Percentiles rank a stretch among this genome's conserved stretches.
These are phyloP conservation scores for Termitomyces sp. DNA, from an alignment of 768 basidiomycete genomes.

Conservation along the genomic window DNA sequence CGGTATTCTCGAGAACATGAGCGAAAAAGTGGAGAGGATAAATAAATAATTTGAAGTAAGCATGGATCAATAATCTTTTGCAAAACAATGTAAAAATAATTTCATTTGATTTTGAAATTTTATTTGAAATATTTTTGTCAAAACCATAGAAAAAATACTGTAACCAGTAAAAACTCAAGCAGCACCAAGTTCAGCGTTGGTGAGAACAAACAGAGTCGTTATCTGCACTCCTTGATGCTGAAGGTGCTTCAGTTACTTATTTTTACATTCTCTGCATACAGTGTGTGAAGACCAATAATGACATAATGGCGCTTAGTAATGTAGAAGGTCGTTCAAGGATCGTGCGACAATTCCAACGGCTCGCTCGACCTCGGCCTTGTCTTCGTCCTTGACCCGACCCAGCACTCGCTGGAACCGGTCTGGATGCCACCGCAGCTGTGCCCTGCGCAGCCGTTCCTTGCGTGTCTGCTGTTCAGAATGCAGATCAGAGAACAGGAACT, in stretches of 20 bases:
- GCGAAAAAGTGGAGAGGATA: neutral
- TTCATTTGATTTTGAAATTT: no score
- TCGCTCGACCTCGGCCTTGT: conserved; percentile 50
- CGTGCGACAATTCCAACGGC: conserved; percentile 63
- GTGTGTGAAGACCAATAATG: neutral
- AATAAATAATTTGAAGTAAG: conserved; percentile 9
- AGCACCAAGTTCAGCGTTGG: no score
- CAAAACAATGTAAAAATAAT: no score
- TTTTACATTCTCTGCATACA: no score
- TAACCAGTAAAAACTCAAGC: no score
- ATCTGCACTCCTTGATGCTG: no score
- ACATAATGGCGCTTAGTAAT: neutral
- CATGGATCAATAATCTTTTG: no score
- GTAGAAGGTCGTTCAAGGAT: conserved; percentile 54
- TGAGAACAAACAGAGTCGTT: no score
- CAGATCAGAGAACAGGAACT: conserved; percentile 59
- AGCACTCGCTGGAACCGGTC: conserved; percentile 65
- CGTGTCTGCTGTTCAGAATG: conserved; percentile 55
- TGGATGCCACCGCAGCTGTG: conserved; percentile 77
- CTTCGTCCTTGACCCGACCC: conserved; percentile 44
- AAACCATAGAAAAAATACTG: no score
- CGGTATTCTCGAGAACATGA: conserved; percentile 52
- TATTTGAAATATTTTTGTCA: no score
- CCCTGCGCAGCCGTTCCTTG: conserved; percentile 63
- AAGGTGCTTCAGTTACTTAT: no score